Conservation (phyloP, 345 rosid species). For the Litchi chinensis region DNA sequence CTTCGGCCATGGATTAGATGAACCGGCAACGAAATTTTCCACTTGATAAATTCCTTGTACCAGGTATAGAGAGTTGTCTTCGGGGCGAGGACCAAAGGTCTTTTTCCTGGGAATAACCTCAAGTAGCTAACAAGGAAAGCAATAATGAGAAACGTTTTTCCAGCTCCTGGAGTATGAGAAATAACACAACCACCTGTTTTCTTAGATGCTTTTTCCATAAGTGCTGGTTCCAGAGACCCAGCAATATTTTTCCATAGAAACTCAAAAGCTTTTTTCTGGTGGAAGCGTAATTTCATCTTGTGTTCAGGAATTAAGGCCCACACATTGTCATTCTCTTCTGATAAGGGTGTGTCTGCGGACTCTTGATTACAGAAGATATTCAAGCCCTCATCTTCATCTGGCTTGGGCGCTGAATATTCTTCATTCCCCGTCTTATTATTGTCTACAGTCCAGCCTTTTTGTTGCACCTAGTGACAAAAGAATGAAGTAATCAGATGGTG, state of each 20-base stretch:
- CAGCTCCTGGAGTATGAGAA: slow-evolving; percentile 96
- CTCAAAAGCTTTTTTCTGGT: slow-evolving; percentile 88
- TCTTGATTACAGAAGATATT: slow-evolving; percentile 31
- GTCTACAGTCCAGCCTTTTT: slow-evolving; percentile 46
- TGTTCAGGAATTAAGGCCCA: slow-evolving; percentile 87
- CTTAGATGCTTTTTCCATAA: slow-evolving; percentile 53
- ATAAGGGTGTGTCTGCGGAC: slow-evolving; percentile 27
- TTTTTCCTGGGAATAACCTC: slow-evolving; percentile 79
- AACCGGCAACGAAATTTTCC: slow-evolving; percentile 83
- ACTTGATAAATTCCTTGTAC: slow-evolving; percentile 94
- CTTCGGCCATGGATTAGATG: slow-evolving; percentile 86
- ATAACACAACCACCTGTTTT: slow-evolving; percentile 85
- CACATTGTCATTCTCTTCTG: slow-evolving; percentile 63
- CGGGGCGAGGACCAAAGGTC: slow-evolving; percentile 89
- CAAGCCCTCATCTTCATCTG: slow-evolving; percentile 35
- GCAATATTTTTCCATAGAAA: slow-evolving; percentile 86
- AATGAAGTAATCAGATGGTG: slow-evolving; percentile 4
- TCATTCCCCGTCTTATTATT: slow-evolving; percentile 31
- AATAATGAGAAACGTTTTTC: slow-evolving; percentile 86
- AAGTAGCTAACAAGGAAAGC: slow-evolving; percentile 90
- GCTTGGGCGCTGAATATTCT: slow-evolving; percentile 34
- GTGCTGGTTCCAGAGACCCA: slow-evolving; percentile 67
- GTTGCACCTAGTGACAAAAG: slow-evolving; percentile 39
- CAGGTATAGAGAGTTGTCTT: slow-evolving; percentile 93
- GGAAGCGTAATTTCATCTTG: slow-evolving; percentile 62